Conservation (phyloP, 208 protist species). For the Kentomonas sorsogonicus region DNA sequence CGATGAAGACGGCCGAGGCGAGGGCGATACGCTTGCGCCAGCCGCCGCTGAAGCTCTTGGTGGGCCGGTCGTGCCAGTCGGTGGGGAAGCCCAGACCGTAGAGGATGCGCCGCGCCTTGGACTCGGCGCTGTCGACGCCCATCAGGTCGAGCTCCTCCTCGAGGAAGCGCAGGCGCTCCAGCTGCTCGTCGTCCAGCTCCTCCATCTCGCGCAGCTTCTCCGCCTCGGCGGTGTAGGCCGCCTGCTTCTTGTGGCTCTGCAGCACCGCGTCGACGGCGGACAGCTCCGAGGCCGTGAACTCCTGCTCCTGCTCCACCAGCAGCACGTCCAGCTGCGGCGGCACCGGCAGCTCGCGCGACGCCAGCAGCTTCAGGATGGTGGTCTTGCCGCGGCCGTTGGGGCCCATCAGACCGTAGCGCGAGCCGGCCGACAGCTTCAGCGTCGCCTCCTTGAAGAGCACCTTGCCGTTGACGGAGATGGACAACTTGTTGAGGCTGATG, state of each 20-base stretch:
- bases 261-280: slow-evolving; percentile 85
- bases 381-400: slow-evolving; percentile 95
- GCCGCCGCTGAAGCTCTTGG: slow-evolving; percentile 84
- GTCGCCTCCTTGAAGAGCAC: slow-evolving; percentile 74
- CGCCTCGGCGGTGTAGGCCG: slow-evolving; percentile 73
- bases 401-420: slow-evolving; percentile 93
- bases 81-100: slow-evolving; percentile 93
- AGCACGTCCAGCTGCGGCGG: slow-evolving; percentile 91
- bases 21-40: slow-evolving; percentile 94
- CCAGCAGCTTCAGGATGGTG: slow-evolving; percentile 90
- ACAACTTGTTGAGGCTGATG: slow-evolving; percentile 82
- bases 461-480: slow-evolving; percentile 81
- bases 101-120: slow-evolving; percentile 81
- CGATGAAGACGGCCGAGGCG: slow-evolving; percentile 91
- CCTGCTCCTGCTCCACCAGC: slow-evolving; percentile 96
- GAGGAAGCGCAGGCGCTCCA: slow-evolving; percentile 73
- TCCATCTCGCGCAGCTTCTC: slow-evolving; percentile 49
- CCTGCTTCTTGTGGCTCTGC: slow-evolving; percentile 88
- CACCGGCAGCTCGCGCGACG: slow-evolving; percentile 78
- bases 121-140: slow-evolving; percentile 84
- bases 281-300: slow-evolving; percentile 77
- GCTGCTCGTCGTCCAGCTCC: slow-evolving; percentile 56
- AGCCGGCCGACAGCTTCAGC: slow-evolving; percentile 79
- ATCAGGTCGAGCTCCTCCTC: slow-evolving; percentile 93
- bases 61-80: slow-evolving; percentile 86